Evolutionary conservation across 2,329 filamentous ascomycete genomes (phyloP), one percentile per base, ranked within the genome.

Genomic region (Trichoderma brevicompactum): DNA sequence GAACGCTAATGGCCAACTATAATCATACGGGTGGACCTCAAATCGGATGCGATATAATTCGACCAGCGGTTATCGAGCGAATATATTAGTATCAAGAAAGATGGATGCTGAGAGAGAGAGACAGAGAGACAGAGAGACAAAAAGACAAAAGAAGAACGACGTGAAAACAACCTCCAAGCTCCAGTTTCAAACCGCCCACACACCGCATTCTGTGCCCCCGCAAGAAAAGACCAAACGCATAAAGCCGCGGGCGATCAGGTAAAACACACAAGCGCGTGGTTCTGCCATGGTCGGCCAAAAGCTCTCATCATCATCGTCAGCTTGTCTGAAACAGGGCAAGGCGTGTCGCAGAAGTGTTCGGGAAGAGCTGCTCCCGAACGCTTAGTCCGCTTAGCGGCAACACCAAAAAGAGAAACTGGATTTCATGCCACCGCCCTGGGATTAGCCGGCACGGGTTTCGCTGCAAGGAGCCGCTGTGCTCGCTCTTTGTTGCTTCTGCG

Each of bases 241-340:
- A 44, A 17, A n/a, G 5, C 49, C 32, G n/a, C n/a, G 10, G 43
- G 43, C 43, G 43, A 32, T 46, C 55, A 17, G 38, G 60, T 54
- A 23, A 36, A 34, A 63, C 32, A 23, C 19, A 17, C 34, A 15
- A 41, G 56, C 44, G 56, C 34, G 56, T 60, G 56, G 46, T 49
- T 36, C 13, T 28, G 34, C 56, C 28, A 19, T 10, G 13, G 19
- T 4, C 17, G 46, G 46, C 17, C 43, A 15, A 34, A 28, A 3
- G 17, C 19, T 48, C 15, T 36, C 44, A 52, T 52, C 38, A 19
- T 44, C 48, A 44, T 44, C 36, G 17, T 10, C 28, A 38, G n/a
- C 49, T 44, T 38, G 49, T 53, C 60, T 63, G 60, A 63, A 63
- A 63, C 49, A 40, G 36, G 48, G 17, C 60, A 38, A 63, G 32